Evolutionary conservation across 768 basidiomycete species (phyloP).

Genomic region (Pleurotus cornucopiae): DNA sequence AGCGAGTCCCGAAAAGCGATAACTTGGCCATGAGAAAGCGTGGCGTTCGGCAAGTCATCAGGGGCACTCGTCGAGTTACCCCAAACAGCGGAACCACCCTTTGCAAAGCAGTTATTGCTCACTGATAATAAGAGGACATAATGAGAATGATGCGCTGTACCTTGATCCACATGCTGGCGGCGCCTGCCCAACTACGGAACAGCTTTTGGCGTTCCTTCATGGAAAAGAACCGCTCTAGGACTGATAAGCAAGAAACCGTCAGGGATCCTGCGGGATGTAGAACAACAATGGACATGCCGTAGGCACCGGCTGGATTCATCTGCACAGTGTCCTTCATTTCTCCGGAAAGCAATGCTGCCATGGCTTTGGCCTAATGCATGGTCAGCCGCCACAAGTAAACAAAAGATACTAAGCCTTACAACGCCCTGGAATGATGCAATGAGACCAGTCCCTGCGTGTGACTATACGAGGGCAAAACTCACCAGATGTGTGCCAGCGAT

Average conservation of each 20-base stretch:
- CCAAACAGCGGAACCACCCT: slow-evolving; percentile 87
- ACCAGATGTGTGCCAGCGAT: slow-evolving; percentile 88
- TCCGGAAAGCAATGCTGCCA: slow-evolving; percentile 91
- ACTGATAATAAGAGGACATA: neutral
- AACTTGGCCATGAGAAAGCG: slow-evolving; percentile 75
- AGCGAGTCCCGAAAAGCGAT: slow-evolving; percentile 64
- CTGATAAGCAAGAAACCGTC: slow-evolving; percentile 27
- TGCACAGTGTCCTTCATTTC: slow-evolving; percentile 94
- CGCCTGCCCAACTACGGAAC: slow-evolving; percentile 94
- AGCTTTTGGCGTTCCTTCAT: slow-evolving; percentile 82
- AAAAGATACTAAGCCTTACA: slow-evolving; percentile 35
- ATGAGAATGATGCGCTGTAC: slow-evolving; percentile 27
- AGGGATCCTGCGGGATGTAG: neutral
- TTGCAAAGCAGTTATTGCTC: neutral
- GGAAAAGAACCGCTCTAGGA: slow-evolving; percentile 87
- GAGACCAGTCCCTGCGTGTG: slow-evolving; percentile 6
- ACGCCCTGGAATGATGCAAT: slow-evolving; percentile 50
- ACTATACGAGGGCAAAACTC: slow-evolving; percentile 17
- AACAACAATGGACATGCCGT: slow-evolving; percentile 38
- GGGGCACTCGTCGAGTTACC: slow-evolving; percentile 73
- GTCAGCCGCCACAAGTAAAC: neutral
- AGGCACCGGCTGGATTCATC: slow-evolving; percentile 76
- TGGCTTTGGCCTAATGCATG: slow-evolving; percentile 76
- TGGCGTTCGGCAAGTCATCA: slow-evolving; percentile 57
- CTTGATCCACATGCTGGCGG: slow-evolving; percentile 93